Evolutionary conservation across 768 basidiomycete genomes (phyloP).

Genomic region (Guyanaporus albipodus): DNA sequence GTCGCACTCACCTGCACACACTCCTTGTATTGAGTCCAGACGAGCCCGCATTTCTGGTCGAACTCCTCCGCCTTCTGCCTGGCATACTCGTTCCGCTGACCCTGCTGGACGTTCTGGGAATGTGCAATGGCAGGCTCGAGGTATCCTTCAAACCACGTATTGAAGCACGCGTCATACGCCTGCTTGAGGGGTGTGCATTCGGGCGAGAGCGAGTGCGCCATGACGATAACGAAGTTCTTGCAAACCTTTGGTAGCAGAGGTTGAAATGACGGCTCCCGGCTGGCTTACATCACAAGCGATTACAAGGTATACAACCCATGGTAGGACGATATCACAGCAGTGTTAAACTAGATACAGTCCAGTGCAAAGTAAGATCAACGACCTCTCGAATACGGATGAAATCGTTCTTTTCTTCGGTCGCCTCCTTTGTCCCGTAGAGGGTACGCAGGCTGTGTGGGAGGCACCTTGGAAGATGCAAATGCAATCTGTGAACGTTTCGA

Average conservation of each 20-base stretch:
- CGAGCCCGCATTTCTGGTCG: slow-evolving; percentile 74
- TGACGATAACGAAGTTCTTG: background rate
- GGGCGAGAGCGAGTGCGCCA: slow-evolving; percentile 78
- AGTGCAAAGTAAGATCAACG: slow-evolving; percentile 12
- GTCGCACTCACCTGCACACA: slow-evolving; percentile 72
- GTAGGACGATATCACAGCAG: slow-evolving; percentile 3
- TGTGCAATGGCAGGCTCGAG: slow-evolving; percentile 69
- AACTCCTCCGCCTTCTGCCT: slow-evolving; percentile 85
- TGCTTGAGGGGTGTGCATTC: slow-evolving; percentile 90
- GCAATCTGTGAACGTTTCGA: slow-evolving; percentile 60
- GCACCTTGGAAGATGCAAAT: slow-evolving; percentile 42
- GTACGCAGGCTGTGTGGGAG: slow-evolving; percentile 8
- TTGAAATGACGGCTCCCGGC: background rate
- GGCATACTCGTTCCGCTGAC: slow-evolving; percentile 56
- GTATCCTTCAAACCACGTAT: slow-evolving; percentile 97
- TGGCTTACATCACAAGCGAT: slow-evolving; percentile 18
- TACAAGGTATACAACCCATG: background rate
- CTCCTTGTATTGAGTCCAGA: slow-evolving; percentile 75
- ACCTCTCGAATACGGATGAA: slow-evolving; percentile 27
- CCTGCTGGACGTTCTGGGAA: slow-evolving; percentile 36
- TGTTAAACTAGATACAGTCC: slow-evolving; percentile 14
- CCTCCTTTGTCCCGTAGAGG: slow-evolving; percentile 16
- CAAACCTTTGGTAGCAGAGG: background rate
- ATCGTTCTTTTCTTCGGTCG: slow-evolving; percentile 22
- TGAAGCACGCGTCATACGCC: slow-evolving; percentile 92